Evolutionary conservation across 805 yeast genomes (phyloP).

Genomic region (Myxozyma neotropica): DNA sequence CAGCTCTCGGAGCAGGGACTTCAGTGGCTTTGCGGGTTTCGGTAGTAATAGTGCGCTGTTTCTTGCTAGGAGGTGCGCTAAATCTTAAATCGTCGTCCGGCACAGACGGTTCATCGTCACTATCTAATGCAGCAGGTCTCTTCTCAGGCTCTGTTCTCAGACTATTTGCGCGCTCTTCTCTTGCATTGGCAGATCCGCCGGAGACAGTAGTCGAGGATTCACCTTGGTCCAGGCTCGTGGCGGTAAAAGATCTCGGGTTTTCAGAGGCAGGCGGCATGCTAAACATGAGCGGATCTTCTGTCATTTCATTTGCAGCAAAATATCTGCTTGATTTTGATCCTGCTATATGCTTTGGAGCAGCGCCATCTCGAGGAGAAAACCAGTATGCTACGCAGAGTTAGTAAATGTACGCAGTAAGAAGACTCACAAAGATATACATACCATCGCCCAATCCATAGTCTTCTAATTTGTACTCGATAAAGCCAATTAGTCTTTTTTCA

Average conservation of each 20-base stretch:
- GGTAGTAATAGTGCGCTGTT: not conserved
- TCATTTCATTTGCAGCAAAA: not conserved
- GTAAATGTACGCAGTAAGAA: too few relatives aligned
- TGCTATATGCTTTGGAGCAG: not conserved
- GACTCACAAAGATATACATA: too few relatives aligned
- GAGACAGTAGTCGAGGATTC: too few relatives aligned
- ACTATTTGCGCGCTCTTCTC: too few relatives aligned
- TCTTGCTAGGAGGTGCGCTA: not conserved
- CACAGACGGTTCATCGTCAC: not conserved
- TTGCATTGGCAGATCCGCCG: too few relatives aligned
- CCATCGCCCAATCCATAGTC: slow-evolving; percentile 31
- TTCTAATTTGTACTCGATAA: slow-evolving; percentile 20
- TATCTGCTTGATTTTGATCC: not conserved
- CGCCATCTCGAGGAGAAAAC: slow-evolving; percentile 13
- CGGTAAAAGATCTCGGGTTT: too few relatives aligned
- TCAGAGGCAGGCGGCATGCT: slow-evolving; percentile 1
- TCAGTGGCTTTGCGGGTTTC: not conserved
- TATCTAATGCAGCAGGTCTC: not conserved
- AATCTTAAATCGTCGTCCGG: not conserved
- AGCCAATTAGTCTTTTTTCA: not conserved
- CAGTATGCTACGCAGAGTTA: slow-evolving; percentile 13
- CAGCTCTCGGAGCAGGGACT: not conserved
- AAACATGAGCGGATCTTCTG: slow-evolving; percentile 16
- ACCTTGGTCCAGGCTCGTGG: too few relatives aligned
- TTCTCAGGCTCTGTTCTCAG: not conserved